Evolutionary conservation across 1,284 basidiomycete genomes (phyloP), one percentile per base, ranked within the genome.

Genomic region (Ustilago trichophora): DNA sequence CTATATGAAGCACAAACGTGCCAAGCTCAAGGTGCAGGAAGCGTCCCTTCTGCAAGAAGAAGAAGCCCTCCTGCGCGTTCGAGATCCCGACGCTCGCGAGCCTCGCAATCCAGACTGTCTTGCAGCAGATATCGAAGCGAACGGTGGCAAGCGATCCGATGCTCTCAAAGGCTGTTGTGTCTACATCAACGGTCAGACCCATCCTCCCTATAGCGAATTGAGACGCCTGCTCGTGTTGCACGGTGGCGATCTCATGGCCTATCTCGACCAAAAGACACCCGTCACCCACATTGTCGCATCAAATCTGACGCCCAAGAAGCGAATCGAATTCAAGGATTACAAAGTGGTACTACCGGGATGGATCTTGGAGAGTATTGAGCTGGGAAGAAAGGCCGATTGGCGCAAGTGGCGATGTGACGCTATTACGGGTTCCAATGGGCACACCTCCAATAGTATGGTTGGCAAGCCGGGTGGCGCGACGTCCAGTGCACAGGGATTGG

Each of bases 1-100:
- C 71, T 97, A 96, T 79, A 91, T 95, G 90, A 83, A 85, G 11
- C 85, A 93, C 72, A 98, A 97, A 83, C 87, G 94, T 2, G 88
- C 89, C 41, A 98, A 98, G 58, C 69, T 78, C 49, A 73, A 74
- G 22, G 70, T 76, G 11, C 77, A 80, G 43, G 68, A 75, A 49
- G 45, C 57, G 11, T 57, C 71, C 0, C 40, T 74, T 16, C 57
- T 73, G 11, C 51, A 71, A 32, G 69, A 76, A 19, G 65, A 75
- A 45, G 56, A 54, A 18, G 64, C 49, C 13, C 42, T 65, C 1
- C 35, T 55, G 1, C 49, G 46, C 6, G 65, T 59, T 19, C 29
- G 35, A 19, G 46, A 49, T 19, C n/a, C 36, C 11, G 32, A 11
- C 11, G 31, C 37, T 13, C 11, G 25, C 4, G 16, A 18, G 10